Percentiles rank a stretch among this genome's conserved stretches.
Evolutionary conservation across 306 rosid genomes (phyloP).

Genomic region (Leucaena leucocephala): DNA sequence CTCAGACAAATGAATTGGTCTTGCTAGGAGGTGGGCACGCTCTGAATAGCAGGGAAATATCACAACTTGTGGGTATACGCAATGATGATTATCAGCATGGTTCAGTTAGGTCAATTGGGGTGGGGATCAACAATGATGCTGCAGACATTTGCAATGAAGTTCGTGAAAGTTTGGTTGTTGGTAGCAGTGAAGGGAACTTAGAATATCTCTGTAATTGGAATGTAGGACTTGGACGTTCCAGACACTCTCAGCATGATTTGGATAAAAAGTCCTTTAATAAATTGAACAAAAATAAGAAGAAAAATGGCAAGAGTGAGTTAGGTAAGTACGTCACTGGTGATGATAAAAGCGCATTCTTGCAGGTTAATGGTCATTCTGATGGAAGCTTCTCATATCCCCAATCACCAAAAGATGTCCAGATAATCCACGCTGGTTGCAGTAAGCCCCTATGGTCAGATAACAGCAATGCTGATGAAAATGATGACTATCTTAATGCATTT

Average conservation of each 20-base stretch:
- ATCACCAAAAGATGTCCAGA: conserved; percentile 65
- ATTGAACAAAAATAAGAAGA: conserved; percentile 56
- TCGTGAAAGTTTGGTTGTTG: conserved; percentile 85
- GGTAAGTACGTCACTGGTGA: conserved; percentile 67
- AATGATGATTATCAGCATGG: conserved; percentile 88
- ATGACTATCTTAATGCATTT: conserved; percentile 59
- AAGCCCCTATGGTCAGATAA: conserved; percentile 66
- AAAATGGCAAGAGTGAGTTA: conserved; percentile 57
- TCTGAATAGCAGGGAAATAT: conserved; percentile 63
- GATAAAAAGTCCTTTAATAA: conserved; percentile 25
- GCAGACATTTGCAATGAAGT: conserved; percentile 92
- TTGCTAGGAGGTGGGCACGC: conserved; percentile 75
- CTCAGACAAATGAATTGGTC: conserved; percentile 75
- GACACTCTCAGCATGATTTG: conserved; percentile 53
- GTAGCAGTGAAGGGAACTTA: conserved; percentile 82
- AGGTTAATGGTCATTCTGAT: conserved; percentile 55
- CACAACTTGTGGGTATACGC: conserved; percentile 61
- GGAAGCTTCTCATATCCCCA: conserved; percentile 86
- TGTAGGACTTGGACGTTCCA: conserved; percentile 56
- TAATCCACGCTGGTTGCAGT: conserved; percentile 62
- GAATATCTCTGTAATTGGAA: conserved; percentile 73
- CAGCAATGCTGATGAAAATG: conserved; percentile 60
- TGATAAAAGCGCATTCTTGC: conserved; percentile 47
- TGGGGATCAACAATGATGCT: conserved; percentile 89
- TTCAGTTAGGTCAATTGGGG: conserved; percentile 97